A percentile compares a stretch with the other conserved stretches of the same genome.
Conservation (phyloP, 108 stramenopile genomes). For the Conticribra weissflogii region DNA sequence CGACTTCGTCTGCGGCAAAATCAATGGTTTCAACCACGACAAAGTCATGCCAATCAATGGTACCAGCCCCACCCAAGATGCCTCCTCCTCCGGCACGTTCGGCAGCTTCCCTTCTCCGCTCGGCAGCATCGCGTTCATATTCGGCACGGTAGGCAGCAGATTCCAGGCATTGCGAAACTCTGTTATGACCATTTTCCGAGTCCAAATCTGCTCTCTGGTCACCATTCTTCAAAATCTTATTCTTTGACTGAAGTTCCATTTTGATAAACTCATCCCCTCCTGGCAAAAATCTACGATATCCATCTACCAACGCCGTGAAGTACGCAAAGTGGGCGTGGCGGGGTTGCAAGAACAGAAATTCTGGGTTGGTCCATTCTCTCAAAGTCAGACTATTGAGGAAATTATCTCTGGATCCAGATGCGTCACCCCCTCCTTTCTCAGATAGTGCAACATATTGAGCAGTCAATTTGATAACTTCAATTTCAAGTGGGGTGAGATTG, state of each 20-base stretch:
- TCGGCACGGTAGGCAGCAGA: conserved; percentile 78
- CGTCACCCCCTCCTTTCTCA: conserved; percentile 13
- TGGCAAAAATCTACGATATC: conserved; percentile 84
- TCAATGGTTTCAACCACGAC: conserved; percentile 98
- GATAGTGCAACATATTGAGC: conserved; percentile 96
- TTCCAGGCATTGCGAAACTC: conserved; percentile 47
- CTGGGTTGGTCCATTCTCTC: conserved; percentile 88
- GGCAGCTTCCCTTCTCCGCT: conserved; percentile 58
- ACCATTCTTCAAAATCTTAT: no score
- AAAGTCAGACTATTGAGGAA: conserved; percentile 81
- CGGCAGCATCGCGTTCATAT: conserved; percentile 83
- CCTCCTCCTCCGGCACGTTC: conserved; percentile 65
- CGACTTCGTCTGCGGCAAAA: conserved; percentile 88
- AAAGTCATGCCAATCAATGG: conserved; percentile 98
- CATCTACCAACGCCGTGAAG: conserved; percentile 95
- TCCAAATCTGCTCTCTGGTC: background rate
- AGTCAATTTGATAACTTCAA: conserved; percentile 92
- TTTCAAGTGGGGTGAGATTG: conserved; percentile 73
- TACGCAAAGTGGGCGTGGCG: conserved; percentile 93
- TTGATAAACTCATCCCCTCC: conserved; percentile 55
- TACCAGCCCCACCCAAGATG: conserved; percentile 52
- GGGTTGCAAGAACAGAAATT: conserved; percentile 94
- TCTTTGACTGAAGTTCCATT: conserved; percentile 13
- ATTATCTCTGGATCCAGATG: conserved; percentile 54
- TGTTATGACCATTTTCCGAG: conserved; percentile 1